Percentiles rank a stretch among this genome's conserved stretches.
These are phyloP conservation scores for Fusarium mexicanum DNA, from an alignment of 2,329 filamentous ascomycete species.

Conservation along the genomic window DNA sequence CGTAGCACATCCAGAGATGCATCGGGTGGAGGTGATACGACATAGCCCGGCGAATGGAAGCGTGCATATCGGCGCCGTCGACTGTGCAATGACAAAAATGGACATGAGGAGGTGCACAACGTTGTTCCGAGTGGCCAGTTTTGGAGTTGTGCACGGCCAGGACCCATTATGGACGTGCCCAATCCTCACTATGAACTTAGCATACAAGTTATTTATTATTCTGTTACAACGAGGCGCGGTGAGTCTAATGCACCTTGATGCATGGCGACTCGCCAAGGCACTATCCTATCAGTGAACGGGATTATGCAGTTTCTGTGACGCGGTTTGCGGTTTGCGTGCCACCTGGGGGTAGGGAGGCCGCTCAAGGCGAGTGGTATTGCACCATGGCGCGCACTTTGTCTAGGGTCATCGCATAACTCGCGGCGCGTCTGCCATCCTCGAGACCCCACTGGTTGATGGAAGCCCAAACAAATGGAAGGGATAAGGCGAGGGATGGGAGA, in stretches of 20 bases:
- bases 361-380: constrained; percentile 38
- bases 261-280: constrained; percentile 31
- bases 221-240: constrained; percentile 34
- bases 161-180: constrained; percentile 23
- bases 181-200: constrained; percentile 25
- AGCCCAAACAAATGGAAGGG: constrained; percentile 33
- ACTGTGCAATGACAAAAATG: constrained; percentile 10
- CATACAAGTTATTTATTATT: constrained; percentile 19
- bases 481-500: constrained; percentile 34
- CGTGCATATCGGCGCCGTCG: constrained; percentile 42
- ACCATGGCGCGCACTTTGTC: constrained; percentile 35
- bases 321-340: constrained; percentile 45
- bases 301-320: constrained; percentile 51
- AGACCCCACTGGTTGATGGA: constrained; percentile 29
- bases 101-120: constrained; percentile 33
- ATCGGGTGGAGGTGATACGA: constrained; percentile 44
- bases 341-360: constrained; percentile 36
- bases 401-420: constrained; percentile 40
- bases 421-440: constrained; percentile 38
- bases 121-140: constrained; percentile 41
- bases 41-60: constrained; percentile 44
- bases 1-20: constrained; percentile 31
- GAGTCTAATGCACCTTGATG: constrained; percentile 33
- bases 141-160: constrained; percentile 38
- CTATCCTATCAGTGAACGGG: constrained; percentile 46